Evolutionary conservation across 139 green algal species (phyloP), one percentile per base, ranked within the genome.

Genomic region (Pleodorina starrii): DNA sequence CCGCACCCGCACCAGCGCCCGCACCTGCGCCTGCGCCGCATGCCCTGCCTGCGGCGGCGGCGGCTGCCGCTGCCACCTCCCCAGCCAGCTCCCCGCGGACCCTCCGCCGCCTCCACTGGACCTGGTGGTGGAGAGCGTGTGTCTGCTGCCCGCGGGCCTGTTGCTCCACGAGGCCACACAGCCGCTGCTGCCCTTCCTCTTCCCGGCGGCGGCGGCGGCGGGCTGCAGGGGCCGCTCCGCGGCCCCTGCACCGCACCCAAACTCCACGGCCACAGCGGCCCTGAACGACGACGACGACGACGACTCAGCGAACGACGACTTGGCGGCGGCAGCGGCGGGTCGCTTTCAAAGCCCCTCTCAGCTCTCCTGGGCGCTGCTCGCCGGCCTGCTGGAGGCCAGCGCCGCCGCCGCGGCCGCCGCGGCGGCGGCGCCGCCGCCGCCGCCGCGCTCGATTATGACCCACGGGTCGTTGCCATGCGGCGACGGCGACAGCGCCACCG

Each of bases 51-150:
- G 50, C 14, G 14, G 50, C 50, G 44, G 25, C 35, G 32, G n/a
- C 50, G 12, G 17, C 76, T 35, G 14, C 76, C 0, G 32, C 50
- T 1, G 76, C 32, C 50, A 5, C 17, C 17, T 5, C 71, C 3
- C 63, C 5, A 29, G 11, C 14, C 50, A 36, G 14, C 50, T 3
- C 19, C 50, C 35, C 9, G 38, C 57, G 7, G 35, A 71, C 32
- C 57, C 40, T 29, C 57, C 40, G 38, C 78, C 78, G 25, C 78
- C 78, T 6, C 78, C 78, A 36, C 78, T 86, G 38, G 80, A 76
- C 17, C 42, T 86, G 40, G 80, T 86, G 42, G 27, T 86, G 27
- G 80, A 86, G 42, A 48, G 42, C 59, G 40, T 76, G 5, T 32
- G 40, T 1, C 59, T 86, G 14, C 59, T 86, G 40, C 80, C 80